Base-by-base conservation (phyloP, 257 asterid genomes). In the Pogostemon cablin region DNA sequence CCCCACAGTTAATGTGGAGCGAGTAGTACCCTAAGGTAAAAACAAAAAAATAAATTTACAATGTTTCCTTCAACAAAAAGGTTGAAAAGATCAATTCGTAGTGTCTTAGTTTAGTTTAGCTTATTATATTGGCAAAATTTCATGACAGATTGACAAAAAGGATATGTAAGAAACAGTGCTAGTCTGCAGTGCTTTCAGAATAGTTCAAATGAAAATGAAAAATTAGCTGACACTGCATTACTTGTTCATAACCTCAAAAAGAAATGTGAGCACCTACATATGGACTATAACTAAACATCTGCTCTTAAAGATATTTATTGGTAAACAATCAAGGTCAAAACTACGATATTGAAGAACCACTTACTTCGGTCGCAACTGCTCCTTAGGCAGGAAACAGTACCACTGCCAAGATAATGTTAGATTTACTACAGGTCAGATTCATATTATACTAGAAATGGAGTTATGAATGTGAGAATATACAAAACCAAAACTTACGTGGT, bases 1-100 rank as follows among this genome's bases (percentile, higher is more conserved):
- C 96, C 46, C 96, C 96, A 77, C 96, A 89, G 62, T 89, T 87
- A 63, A 89, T 87, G 75, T 62, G 83, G 70, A 87, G 74, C 50
- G 78, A 72, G 72, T 58, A 67, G 64, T 57, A 74, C 47, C 58
- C 91, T 85, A 74, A 49, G 67, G 71, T 53, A 44, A n/a, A 67
- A 69, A 60, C n/a, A 17, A n/a, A 37, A 46, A 57, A 54, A 62
- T 10, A 39, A 76, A 50, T 37, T 47, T 50, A 44, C 47, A 6
- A 59, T 39, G 41, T 53, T 38, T 40, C 54, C 4, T 62, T 15
- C 6, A 39, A 10, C 37, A 52, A 25, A 25, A 25, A 25, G 32
- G 32, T 25, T 34, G 63, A 62, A 34, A 55, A 55, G 35, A 52
- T 17, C 35, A 25, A 17, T 3, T 4, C 39, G 1, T 6, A 3